Conservation (phyloP, 2,329 filamentous ascomycete species). For the Ceratocystis cubensis region DNA sequence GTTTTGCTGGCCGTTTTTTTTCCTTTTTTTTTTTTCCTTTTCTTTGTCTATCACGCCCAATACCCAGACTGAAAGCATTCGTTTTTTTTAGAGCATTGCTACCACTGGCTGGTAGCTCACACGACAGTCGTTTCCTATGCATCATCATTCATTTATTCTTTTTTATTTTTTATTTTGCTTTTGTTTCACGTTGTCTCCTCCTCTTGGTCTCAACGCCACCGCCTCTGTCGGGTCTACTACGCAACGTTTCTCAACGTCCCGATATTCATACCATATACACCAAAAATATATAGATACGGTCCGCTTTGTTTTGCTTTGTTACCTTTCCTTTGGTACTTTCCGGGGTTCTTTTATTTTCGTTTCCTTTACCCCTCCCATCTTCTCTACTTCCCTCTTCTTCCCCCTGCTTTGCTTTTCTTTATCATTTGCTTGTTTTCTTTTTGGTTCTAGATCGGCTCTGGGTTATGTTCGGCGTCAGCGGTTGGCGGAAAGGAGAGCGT, state of each 20-base stretch:
- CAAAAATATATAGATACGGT: not conserved
- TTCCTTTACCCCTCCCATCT: too few species aligned
- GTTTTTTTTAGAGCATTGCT: constrained; percentile 1
- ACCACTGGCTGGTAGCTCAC: constrained; percentile 6
- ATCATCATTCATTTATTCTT: not conserved
- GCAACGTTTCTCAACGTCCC: too few species aligned
- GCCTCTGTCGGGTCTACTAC: too few species aligned
- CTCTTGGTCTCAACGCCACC: not conserved
- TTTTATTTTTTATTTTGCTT: not conserved
- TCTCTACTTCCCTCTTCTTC: not conserved
- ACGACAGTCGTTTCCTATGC: not conserved
- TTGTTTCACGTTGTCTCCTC: not conserved
- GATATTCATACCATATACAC: too few species aligned
- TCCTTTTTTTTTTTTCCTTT: not conserved
- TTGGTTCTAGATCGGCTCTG: not conserved
- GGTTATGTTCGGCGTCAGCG: constrained; percentile 1
- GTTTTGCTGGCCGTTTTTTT: not conserved
- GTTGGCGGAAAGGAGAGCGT: not conserved
- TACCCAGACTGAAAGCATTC: constrained; percentile 3
- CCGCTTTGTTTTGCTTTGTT: constrained; percentile 3
- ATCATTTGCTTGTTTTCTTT: too few species aligned
- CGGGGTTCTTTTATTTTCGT: too few species aligned
- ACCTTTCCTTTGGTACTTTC: too few species aligned
- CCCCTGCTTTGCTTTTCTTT: not conserved
- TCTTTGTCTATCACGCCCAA: not conserved